These are phyloP conservation scores for Chalciporus pseudorubinellus DNA, from an alignment of 768 basidiomycete species.

Conservation along the genomic window DNA sequence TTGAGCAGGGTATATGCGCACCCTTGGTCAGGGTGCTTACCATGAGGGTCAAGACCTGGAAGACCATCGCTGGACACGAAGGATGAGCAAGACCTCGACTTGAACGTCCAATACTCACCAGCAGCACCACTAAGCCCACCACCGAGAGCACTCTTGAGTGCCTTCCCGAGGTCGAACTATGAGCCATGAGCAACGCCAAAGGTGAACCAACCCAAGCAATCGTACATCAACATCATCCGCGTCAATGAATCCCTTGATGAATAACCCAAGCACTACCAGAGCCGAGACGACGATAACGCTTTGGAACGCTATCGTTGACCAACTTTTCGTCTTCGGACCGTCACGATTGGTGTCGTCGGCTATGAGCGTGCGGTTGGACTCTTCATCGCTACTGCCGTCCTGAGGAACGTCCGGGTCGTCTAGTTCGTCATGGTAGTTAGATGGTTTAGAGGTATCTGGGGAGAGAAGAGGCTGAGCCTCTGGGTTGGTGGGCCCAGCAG, in stretches of 20 bases:
- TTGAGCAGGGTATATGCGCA: not conserved
- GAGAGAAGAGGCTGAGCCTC: conserved; percentile 25
- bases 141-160: conserved; percentile 80
- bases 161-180: conserved; percentile 78
- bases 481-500: conserved; percentile 7
- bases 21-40: conserved; percentile 14
- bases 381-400: conserved; percentile 18
- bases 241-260: conserved; percentile 71
- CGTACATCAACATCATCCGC: conserved; percentile 65
- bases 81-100: conserved; percentile 1
- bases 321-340: conserved; percentile 9
- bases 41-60: conserved; percentile 92
- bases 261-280: conserved; percentile 42
- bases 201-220: conserved; percentile 21
- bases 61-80: conserved; percentile 70
- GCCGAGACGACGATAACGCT: conserved; percentile 35
- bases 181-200: conserved; percentile 34
- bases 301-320: conserved; percentile 25
- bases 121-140: conserved; percentile 90
- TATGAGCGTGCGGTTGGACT: conserved; percentile 1
- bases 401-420: not conserved
- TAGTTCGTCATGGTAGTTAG: conserved; percentile 14
- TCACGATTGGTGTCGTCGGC: not conserved
- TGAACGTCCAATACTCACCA: conserved; percentile 36
- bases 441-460: conserved; percentile 4